Base-by-base conservation (phyloP, 208 protist genomes). In the Porcisia hertigi region DNA sequence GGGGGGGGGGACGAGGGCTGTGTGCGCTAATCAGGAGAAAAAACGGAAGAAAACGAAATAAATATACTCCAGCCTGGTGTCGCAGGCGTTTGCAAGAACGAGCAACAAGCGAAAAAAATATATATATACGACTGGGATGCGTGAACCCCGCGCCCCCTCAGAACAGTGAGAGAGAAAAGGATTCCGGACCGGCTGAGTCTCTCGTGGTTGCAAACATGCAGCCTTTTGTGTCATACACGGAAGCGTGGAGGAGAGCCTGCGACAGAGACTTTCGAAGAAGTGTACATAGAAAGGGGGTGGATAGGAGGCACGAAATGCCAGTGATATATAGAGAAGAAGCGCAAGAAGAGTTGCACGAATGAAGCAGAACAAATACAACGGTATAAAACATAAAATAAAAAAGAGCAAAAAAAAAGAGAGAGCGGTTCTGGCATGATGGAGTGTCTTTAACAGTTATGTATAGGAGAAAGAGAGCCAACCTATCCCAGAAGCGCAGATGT, bases 31-130 rank as follows among this genome's bases (percentile, higher is more conserved):
- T 20, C 4, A 36, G n/a, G 36, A 59, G 20, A 16, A 66, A 57
- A 69, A 76, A 69, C 43, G 20, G 45, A 47, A 76, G n/a, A 76
- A 76, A 47, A 63, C 60, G 36, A 36, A n/a, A 65, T 14, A 20
- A 43, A 20, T 43, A 30, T 62, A 62, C 58, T 8, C 36, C 34
- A 65, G 25, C 36, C 6, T 23, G 41, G 62, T 3, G 41, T 36
- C 16, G 41, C 62, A 1, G 25, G 62, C 41, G n/a, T 30, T 8
- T 67, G 62, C 34, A n/a, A 67, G 36, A 43, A 30, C 41, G 25
- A 14, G 39, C 16, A 6, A 54, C 16, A 6, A 20, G 69, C 57
- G 54, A 39, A 41, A 69, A 25, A 75, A 69, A 75, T 72, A 72
- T 58, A 74, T 54, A 76, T 45, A 71, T 69, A 58, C 49, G 30